Evolutionary conservation across 805 yeast species (phyloP).

Genomic region (Suhomyces kilbournensis): DNA sequence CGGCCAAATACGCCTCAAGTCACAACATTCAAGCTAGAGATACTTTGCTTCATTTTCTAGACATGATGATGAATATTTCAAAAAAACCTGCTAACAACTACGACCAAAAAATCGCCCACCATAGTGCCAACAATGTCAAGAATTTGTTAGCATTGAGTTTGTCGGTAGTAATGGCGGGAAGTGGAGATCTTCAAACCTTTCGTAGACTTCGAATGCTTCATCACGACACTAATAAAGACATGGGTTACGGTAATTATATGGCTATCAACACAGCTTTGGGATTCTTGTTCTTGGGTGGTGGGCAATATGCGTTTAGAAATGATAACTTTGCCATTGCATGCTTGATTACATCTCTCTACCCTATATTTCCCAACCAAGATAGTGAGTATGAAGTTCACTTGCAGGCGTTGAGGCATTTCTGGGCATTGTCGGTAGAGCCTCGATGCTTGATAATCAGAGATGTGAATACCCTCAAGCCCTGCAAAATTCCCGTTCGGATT

Average conservation of each 20-base stretch:
- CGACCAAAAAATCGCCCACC: constrained; percentile 56
- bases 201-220: constrained; percentile 70
- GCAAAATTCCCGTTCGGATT: constrained; percentile 44
- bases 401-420: constrained; percentile 84
- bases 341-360: constrained; percentile 73
- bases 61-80: constrained; percentile 45
- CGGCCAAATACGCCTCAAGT: constrained; percentile 73
- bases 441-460: constrained; percentile 79
- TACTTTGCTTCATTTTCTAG: constrained; percentile 54
- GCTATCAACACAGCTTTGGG: constrained; percentile 83
- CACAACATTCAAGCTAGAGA: constrained; percentile 52
- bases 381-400: constrained; percentile 57
- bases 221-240: constrained; percentile 47
- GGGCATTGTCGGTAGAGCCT: constrained; percentile 82
- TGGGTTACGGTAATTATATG: constrained; percentile 68
- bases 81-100: constrained; percentile 44
- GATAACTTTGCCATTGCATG: constrained; percentile 65
- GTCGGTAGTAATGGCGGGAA: constrained; percentile 82
- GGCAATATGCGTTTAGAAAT: constrained; percentile 76
- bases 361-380: constrained; percentile 54
- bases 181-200: constrained; percentile 80
- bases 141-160: constrained; percentile 60
- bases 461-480: constrained; percentile 56
- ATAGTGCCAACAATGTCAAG: constrained; percentile 53
- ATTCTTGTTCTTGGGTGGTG: constrained; percentile 85